These are phyloP conservation scores for Fraxinus latifolia DNA, from an alignment of 305 asterid genomes.

Conservation along the genomic window DNA sequence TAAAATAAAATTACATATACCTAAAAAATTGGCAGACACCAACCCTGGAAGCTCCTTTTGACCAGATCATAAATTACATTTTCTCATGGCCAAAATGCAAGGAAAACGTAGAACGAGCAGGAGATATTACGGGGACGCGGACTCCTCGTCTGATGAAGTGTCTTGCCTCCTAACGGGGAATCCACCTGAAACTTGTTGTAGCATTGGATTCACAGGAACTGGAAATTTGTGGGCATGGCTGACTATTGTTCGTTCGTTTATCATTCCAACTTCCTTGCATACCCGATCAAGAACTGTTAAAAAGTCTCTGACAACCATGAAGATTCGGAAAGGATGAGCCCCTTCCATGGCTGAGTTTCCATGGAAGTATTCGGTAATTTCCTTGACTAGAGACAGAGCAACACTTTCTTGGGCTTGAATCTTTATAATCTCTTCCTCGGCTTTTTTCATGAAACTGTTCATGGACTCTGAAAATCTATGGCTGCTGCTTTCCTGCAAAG, in stretches of 20 bases:
- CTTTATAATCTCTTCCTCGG: constrained; percentile 71
- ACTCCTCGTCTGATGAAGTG: constrained; percentile 50
- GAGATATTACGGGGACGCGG: constrained; percentile 25
- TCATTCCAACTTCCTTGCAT: constrained; percentile 86
- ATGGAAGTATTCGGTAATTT: constrained; percentile 87
- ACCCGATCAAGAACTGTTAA: constrained; percentile 67
- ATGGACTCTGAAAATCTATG: constrained; percentile 47
- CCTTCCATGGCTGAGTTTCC: constrained; percentile 88
- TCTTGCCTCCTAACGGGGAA: constrained; percentile 33
- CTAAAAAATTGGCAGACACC: constrained; percentile 27
- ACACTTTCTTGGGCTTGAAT: constrained; percentile 81
- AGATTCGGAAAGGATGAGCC: constrained; percentile 86
- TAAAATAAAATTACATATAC: constrained; percentile 20
- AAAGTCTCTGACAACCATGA: constrained; percentile 88
- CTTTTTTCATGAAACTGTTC: constrained; percentile 50
- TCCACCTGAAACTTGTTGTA: constrained; percentile 41
- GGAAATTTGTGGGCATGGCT: constrained; percentile 74
- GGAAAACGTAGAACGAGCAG: constrained; percentile 7
- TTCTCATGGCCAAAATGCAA: constrained; percentile 23
- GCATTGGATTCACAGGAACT: constrained; percentile 78
- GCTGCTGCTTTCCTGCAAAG: constrained; percentile 26
- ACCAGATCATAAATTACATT: constrained; percentile 30
- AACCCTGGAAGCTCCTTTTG: constrained; percentile 36
- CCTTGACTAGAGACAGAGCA: constrained; percentile 72
- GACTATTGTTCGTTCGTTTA: constrained; percentile 67